phyloP scores from a whole-genome alignment of 768 basidiomycete species.

The Guyanaporus albipodus region DNA sequence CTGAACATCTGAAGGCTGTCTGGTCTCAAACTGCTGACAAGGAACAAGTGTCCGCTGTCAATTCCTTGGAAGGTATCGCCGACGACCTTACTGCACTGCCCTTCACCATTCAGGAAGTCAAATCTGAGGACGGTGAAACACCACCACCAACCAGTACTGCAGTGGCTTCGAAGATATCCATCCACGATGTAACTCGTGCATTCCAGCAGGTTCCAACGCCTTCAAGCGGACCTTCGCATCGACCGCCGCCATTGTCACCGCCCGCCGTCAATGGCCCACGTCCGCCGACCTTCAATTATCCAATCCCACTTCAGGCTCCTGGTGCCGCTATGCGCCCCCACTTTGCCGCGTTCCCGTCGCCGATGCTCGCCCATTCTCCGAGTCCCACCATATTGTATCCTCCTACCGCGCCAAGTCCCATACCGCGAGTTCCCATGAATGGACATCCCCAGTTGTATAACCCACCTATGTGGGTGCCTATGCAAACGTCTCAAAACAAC shows the following conservation, averaged over 20 bases:
- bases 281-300: constrained; percentile 25
- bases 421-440: constrained; percentile 61
- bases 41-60: constrained; percentile 60
- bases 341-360: constrained; percentile 60
- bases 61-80: constrained; percentile 79
- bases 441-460: constrained; percentile 59
- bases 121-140: constrained; percentile 81
- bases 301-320: constrained; percentile 42
- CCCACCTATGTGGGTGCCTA: constrained; percentile 64
- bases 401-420: constrained; percentile 57
- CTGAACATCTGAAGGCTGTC: constrained; percentile 80
- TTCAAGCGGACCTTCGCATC: constrained; percentile 43
- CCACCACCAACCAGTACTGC: constrained; percentile 61
- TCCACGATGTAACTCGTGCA: constrained; percentile 78
- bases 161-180: constrained; percentile 67
- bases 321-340: constrained; percentile 48
- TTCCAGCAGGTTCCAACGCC: constrained; percentile 82
- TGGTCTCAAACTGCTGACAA: constrained; percentile 80
- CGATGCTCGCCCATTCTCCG: constrained; percentile 71
- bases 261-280: constrained; percentile 37
- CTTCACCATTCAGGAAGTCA: constrained; percentile 79
- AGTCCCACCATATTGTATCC: constrained; percentile 65
- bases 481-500: constrained; percentile 43
- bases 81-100: constrained; percentile 79
- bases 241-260: constrained; percentile 48